These are phyloP conservation scores for Corymbia citriodora DNA, from an alignment of 441 rosid genomes.

Conservation along the genomic window DNA sequence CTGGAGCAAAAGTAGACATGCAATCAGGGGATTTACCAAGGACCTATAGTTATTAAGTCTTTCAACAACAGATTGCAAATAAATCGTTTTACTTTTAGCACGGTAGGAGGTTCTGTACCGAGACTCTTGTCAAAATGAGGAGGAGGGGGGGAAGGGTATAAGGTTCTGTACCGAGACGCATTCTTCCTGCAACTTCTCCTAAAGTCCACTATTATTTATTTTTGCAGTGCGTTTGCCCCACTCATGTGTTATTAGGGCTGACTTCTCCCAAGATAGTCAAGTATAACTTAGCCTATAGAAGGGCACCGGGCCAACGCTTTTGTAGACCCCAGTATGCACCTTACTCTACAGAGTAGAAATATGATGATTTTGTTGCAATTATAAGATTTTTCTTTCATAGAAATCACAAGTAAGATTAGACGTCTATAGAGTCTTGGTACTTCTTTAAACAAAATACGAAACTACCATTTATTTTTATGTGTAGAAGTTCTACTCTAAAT, in stretches of 20 bases:
- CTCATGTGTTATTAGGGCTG: background rate
- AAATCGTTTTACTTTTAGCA: background rate
- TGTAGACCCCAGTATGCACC: background rate
- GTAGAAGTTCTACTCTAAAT: background rate
- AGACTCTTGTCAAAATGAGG: background rate
- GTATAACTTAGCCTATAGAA: background rate
- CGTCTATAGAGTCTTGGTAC: background rate
- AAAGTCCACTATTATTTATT: background rate
- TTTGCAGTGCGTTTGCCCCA: background rate
- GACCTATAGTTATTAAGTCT: background rate
- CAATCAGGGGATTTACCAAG: background rate
- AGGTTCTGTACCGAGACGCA: background rate
- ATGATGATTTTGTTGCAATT: background rate
- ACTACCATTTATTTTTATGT: background rate
- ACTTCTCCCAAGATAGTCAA: background rate
- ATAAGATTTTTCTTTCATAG: background rate
- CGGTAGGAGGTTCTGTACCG: background rate
- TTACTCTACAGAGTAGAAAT: background rate
- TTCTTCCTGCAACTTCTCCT: background rate
- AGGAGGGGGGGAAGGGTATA: no score
- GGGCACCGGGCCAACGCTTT: background rate
- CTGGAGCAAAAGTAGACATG: slow-evolving; percentile 23
- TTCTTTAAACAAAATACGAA: background rate
- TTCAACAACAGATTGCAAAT: background rate
- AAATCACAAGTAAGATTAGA: background rate